Evolutionary conservation across 345 rosid species (phyloP).

Genomic region (Anastatica hierochuntica): DNA sequence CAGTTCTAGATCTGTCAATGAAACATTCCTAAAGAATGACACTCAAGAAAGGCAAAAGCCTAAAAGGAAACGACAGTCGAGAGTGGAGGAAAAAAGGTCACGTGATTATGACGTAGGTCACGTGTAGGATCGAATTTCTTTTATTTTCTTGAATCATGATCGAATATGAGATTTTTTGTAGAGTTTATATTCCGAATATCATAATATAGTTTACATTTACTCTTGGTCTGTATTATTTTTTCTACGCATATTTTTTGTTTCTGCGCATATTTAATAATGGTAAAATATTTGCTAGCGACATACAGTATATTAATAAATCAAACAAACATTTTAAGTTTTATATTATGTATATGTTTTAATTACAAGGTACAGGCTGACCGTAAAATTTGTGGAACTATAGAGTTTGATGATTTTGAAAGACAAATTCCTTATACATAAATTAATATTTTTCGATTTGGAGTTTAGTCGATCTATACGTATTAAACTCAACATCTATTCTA

Average conservation of each 20-base stretch:
- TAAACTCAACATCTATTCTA: too few species aligned
- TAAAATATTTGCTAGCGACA: too few species aligned
- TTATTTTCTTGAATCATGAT: not conserved
- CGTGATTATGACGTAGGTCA: slow-evolving; percentile 40
- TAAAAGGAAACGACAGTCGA: slow-evolving; percentile 2
- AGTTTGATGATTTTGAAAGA: too few species aligned
- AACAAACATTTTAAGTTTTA: too few species aligned
- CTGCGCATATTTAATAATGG: too few species aligned
- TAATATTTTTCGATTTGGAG: too few species aligned
- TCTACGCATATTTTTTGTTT: slow-evolving; percentile 5
- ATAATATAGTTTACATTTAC: not conserved
- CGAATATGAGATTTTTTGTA: not conserved
- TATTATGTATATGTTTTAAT: too few species aligned
- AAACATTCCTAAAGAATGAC: slow-evolving; percentile 18
- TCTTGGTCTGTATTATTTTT: not conserved
- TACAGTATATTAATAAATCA: too few species aligned
- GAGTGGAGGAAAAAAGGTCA: slow-evolving; percentile 25
- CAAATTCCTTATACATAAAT: too few species aligned
- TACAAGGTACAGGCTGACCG: too few species aligned
- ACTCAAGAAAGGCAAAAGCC: slow-evolving; percentile 14
- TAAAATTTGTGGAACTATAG: too few species aligned
- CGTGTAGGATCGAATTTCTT: slow-evolving; percentile 28
- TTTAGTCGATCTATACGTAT: too few species aligned
- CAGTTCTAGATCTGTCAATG: slow-evolving; percentile 7
- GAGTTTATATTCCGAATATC: not conserved